Base-by-base conservation (phyloP, 106 monocot genomes). In the Allium sativum region DNA sequence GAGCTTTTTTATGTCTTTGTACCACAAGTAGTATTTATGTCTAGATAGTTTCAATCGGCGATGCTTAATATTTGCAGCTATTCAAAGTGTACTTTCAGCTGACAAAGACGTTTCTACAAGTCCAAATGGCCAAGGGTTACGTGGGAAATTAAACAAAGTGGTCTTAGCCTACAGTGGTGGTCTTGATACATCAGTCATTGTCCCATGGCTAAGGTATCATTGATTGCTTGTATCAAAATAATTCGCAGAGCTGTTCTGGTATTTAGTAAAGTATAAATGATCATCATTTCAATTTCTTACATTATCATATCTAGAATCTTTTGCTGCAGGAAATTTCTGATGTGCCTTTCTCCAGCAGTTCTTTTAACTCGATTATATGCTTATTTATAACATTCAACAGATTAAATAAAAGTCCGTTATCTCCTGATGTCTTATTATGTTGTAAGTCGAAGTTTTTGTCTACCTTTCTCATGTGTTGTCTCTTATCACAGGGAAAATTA, bases 151-250 rank as follows among this genome's bases (percentile, higher is more conserved):
- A 66, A 91, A 88, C 40, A 98, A 88, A 82, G 96, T 98, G 10
- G 90, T 98, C 52, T 70, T 98, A 65, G 96, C 96, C 41, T 98
- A 98, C 44, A 98, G 96, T 70, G 96, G 96, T 80, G 96, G 96
- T 20, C 76, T 98, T 65, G 96, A 98, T 66, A 98, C 96, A 48
- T 98, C 96, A 56, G 96, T 98, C 5, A 98, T 98, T 65, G 96
- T 98, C 48, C 84, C 90, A 72, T 98, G 96, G 96, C 73, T 98
- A 48, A 87, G 75, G 96, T 98, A 67, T 79, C 31, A 31, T 31
- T 31, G 31, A 31, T 31, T 62, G 46, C 47, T 62, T 47, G 47
- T 60, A 60, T 22, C 31, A 31, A 31, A 31, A 31, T 31, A 31
- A 31, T 31, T 31, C 5, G 31, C 31, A 31, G 31, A 31, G 5